Evolutionary conservation across 2,329 filamentous ascomycete species (phyloP), one percentile per base, ranked within the genome.

Genomic region (Rugonectria rugulosa): DNA sequence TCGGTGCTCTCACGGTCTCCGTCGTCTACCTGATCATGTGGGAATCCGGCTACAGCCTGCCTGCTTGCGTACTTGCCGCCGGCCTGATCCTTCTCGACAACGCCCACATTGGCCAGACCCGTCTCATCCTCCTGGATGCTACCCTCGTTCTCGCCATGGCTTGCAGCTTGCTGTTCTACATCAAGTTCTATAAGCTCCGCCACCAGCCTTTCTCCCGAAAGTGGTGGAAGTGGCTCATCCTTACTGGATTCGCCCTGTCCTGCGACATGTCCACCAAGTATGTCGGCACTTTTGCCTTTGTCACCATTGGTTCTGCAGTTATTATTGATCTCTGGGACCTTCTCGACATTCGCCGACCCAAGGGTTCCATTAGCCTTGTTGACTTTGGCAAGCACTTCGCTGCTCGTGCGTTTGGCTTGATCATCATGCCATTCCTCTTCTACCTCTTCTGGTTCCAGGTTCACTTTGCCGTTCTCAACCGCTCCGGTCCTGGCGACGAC

Each of bases 371-470:
- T 68, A 88, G 80, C 66, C 81, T 99, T 65, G 80, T 85, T 43
- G 83, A 90, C 36, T 98, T 97, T 72, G 85, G 82, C 63, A 94
- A 96, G 79, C 95, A 99, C 77, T 96, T 99, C 72, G 84, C 80
- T 32, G 95, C 95, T 60, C 90, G 95, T 47, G 85, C 88, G n/a
- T 80, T 96, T 61, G 93, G 90, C 12, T 81, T 99, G 52, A 91
- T 98, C 66, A 73, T 97, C 64, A 85, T 98, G 64, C 95, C 95
- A 12, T 97, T 99, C 81, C 81, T 98, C 70, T 96, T 99, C 77
- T 99, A 99, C 76, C 85, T 99, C 41, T 98, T 99, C 83, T 99
- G 95, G 95, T 99, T 99, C 88, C 95, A 99, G 82, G 93, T 99
- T 24, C 95, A 99, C 78, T 99, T 99, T 74, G 83, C 91, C 38